These are phyloP conservation scores for Heterobasidion parviporum DNA, from an alignment of 1,284 basidiomycete species.

Conservation along the genomic window DNA sequence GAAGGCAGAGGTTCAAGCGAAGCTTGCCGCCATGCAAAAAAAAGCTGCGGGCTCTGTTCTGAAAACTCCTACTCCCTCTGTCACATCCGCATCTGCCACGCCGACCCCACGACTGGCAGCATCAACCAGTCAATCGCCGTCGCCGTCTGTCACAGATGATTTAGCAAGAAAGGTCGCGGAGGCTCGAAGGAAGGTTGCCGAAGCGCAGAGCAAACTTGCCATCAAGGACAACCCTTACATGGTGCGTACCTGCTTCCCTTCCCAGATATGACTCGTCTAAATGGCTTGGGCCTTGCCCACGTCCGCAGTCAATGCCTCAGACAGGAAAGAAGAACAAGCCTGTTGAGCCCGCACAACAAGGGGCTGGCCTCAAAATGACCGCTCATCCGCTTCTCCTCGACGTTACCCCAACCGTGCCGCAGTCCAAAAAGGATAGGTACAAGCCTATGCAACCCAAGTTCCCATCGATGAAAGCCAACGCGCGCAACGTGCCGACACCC, in stretches of 20 bases:
- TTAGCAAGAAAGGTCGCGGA: conserved; percentile 67
- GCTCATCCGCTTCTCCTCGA: conserved; percentile 84
- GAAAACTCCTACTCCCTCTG: conserved; percentile 15
- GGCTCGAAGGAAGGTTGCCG: conserved; percentile 70
- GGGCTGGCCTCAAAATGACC: conserved; percentile 81
- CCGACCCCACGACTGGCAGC: conserved; percentile 21
- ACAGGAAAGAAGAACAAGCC: conserved; percentile 46
- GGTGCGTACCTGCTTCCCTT: conserved; percentile 31
- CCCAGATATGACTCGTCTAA: not conserved
- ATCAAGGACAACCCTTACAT: conserved; percentile 79
- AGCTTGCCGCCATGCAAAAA: conserved; percentile 71
- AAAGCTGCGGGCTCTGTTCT: conserved; percentile 26
- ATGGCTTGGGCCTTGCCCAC: conserved; percentile 5
- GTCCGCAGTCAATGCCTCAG: conserved; percentile 38
- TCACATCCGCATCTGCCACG: conserved; percentile 20
- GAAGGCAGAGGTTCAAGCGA: conserved; percentile 78
- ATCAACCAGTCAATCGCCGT: conserved; percentile 19
- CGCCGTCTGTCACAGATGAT: conserved; percentile 46
- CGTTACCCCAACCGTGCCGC: conserved; percentile 41
- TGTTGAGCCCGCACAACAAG: conserved; percentile 60
- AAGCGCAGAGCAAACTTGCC: conserved; percentile 66
- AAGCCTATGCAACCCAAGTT: conserved; percentile 98
- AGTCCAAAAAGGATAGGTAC: conserved; percentile 83
- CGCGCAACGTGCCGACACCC: conserved; percentile 60
- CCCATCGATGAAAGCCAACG: conserved; percentile 85